These are phyloP conservation scores for Globisporangium abappressorium DNA, from an alignment of 352 stramenopile genomes.

Conservation along the genomic window DNA sequence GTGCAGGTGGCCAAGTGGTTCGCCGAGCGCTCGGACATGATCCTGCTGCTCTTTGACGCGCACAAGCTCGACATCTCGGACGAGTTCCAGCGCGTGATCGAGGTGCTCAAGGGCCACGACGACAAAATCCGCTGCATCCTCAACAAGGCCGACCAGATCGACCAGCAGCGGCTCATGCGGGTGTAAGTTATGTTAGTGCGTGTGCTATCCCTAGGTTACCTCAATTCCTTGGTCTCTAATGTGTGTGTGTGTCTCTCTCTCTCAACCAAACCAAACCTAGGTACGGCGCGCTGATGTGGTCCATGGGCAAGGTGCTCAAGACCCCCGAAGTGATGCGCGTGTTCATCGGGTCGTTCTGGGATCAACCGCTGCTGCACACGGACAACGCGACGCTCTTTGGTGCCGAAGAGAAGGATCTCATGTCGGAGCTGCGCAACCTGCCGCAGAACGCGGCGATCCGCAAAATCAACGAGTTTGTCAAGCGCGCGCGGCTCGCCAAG, in stretches of 20 bases:
- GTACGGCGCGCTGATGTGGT: conserved; percentile 99
- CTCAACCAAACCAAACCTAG: conserved; percentile 29
- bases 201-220: neutral
- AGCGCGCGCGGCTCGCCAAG: conserved; percentile 93
- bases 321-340: conserved; percentile 97
- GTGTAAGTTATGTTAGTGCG: conserved; percentile 64
- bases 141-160: conserved; percentile 99
- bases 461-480: conserved; percentile 95
- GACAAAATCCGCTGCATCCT: conserved; percentile 99
- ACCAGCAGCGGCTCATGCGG: conserved; percentile 96
- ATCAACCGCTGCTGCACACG: conserved; percentile 84
- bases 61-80: conserved; percentile 99
- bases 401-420: conserved; percentile 96
- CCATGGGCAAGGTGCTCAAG: conserved; percentile 96
- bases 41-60: conserved; percentile 99
- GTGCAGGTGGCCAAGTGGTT: conserved; percentile 91
- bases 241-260: neutral
- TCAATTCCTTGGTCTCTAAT: neutral
- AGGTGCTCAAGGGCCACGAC: conserved; percentile 95
- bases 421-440: conserved; percentile 95
- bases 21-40: conserved; percentile 96
- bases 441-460: conserved; percentile 95
- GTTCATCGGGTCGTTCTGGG: conserved; percentile 98
- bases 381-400: conserved; percentile 94
- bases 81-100: conserved; percentile 98